A percentile compares a stretch with the other conserved stretches of the same genome.
Evolutionary conservation across 345 rosid species (phyloP).

Genomic region (Turnera subulata): DNA sequence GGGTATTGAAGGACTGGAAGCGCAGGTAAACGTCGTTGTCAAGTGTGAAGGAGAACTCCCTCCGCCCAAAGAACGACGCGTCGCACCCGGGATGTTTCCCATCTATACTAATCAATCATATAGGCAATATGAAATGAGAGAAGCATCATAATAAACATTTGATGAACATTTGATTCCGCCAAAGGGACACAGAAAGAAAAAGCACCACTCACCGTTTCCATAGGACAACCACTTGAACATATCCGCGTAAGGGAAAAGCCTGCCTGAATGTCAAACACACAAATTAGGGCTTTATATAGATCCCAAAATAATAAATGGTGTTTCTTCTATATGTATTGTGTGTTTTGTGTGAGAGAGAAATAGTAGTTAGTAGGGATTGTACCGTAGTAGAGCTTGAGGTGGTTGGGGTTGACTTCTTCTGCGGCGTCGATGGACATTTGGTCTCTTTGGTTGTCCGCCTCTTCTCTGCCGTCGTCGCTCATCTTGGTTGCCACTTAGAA

Average conservation of each 20-base stretch:
- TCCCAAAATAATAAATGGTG: not conserved
- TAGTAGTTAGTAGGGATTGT: not conserved
- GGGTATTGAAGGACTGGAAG: conserved; percentile 65
- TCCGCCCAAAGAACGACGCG: conserved; percentile 56
- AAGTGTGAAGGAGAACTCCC: conserved; percentile 87
- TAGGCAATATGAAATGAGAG: conserved; percentile 3
- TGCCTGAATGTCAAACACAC: conserved; percentile 44
- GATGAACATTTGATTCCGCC: not conserved
- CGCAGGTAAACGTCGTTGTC: conserved; percentile 71
- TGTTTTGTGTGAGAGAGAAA: too few relatives aligned
- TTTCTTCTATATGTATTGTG: too few relatives aligned
- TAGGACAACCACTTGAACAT: conserved; percentile 84
- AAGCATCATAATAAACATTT: not conserved
- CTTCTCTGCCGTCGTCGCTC: too few relatives aligned
- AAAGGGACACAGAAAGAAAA: not conserved
- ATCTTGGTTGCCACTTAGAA: too few relatives aligned
- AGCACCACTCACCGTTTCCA: conserved; percentile 81
- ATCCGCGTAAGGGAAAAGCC: conserved; percentile 73
- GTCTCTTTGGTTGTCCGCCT: too few relatives aligned
- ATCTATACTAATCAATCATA: conserved; percentile 57
- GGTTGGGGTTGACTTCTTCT: not conserved
- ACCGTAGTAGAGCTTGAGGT: not conserved
- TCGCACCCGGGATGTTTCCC: conserved; percentile 96
- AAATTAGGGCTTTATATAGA: not conserved
- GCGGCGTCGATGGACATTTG: not conserved